A percentile compares a stretch with the other conserved stretches of the same genome.
These are phyloP conservation scores for Pyrenophora tritici-repentis DNA, from an alignment of 2,329 filamentous ascomycete species.

Conservation along the genomic window DNA sequence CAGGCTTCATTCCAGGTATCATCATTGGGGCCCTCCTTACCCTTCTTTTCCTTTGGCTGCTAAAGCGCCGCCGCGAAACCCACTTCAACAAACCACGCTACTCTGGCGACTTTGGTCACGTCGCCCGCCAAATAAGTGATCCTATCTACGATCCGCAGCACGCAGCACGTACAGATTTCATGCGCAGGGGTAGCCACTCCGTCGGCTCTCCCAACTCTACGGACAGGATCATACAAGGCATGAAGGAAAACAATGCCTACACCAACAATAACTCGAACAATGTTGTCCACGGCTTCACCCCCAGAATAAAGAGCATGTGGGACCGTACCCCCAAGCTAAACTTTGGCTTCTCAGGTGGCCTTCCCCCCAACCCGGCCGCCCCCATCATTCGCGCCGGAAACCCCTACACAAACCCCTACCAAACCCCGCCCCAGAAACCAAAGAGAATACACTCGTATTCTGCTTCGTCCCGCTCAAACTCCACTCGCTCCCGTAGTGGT, in stretches of 20 bases:
- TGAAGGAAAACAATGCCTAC: constrained; percentile 19
- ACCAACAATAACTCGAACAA: not conserved
- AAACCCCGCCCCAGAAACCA: constrained; percentile 36
- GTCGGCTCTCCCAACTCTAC: constrained; percentile 34
- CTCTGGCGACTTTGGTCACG: constrained; percentile 47
- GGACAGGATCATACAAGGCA: constrained; percentile 30
- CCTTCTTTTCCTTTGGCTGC: constrained; percentile 40
- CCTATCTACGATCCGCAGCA: constrained; percentile 47
- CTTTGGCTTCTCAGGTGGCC: constrained; percentile 31
- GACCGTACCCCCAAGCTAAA: constrained; percentile 42
- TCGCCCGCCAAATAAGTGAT: constrained; percentile 46
- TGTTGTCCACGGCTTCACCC: constrained; percentile 33
- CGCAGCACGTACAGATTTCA: constrained; percentile 45
- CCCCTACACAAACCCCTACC: constrained; percentile 38
- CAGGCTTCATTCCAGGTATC: constrained; percentile 47
- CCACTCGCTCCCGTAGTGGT: constrained; percentile 16
- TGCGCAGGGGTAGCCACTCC: constrained; percentile 38
- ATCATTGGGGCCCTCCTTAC: constrained; percentile 42
- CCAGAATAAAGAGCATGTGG: constrained; percentile 44
- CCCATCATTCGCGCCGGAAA: constrained; percentile 37
- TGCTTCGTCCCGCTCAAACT: constrained; percentile 23
- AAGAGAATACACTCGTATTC: constrained; percentile 25
- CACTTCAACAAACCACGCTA: constrained; percentile 36
- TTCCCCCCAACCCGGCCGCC: constrained; percentile 25
- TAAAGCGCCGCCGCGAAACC: constrained; percentile 41